Evolutionary conservation across 2,329 filamentous ascomycete genomes (phyloP), one percentile per base, ranked within the genome.

Genomic region (Xylaria sp.): DNA sequence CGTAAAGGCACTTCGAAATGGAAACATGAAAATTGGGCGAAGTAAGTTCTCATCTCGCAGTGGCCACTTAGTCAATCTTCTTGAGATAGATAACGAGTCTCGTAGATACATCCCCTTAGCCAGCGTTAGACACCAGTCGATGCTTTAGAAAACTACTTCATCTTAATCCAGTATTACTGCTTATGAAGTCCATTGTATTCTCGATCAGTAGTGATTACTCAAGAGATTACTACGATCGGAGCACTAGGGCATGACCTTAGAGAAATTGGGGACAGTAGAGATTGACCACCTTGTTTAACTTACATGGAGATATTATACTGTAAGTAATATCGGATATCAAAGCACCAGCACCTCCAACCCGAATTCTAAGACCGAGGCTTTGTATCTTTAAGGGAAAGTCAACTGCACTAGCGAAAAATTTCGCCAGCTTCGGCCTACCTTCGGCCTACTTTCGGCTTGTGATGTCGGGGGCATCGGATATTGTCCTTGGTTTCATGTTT

Each of bases 401-500:
- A 41, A 91, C 84, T 64, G 88, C 88, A 76, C 94, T 91, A 65
- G 93, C 83, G 70, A 89, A 85, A 72, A 87, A 91, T 34, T 84
- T 82, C 55, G 83, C 83, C 36, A 93, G 83, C 73, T 84, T 85
- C 68, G 48, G 62, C n/a, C n/a, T n/a, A n/a, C n/a, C n/a, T n/a
- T n/a, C n/a, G n/a, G n/a, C n/a, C n/a, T n/a, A n/a, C n/a, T n/a
- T 84, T 85, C 68, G 48, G 62, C 10, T 48, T 36, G 20, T 68
- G 61, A 13, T 82, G 78, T 36, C 88, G 84, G 80, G 89, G 92
- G 50, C 83, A 82, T 28, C 78, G 78, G 70, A 94, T 85, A 81
- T 94, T 91, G 39, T 89, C 88, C 72, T 94, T 90, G 7, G 90
- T 84, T 69, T 93, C 89, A 77, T 88, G 87, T 71, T 88, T 77